Percentiles rank a stretch among this genome's conserved stretches.
phyloP scores from a whole-genome alignment of 768 basidiomycete genomes.

The Sporobolomyces roseus region DNA sequence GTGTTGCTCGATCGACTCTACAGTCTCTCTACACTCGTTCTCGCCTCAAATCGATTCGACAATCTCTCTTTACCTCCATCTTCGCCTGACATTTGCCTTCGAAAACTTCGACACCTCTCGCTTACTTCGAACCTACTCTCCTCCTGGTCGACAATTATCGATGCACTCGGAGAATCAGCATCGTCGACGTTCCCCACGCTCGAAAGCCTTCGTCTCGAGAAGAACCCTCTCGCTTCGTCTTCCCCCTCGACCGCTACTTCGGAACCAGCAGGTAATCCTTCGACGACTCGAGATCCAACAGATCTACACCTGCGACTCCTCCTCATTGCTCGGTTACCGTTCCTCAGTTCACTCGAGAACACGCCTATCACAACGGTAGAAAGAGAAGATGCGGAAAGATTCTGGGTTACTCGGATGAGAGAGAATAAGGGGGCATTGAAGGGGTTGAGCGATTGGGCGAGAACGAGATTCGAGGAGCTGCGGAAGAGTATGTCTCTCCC shows the following conservation, averaged over 20 bases:
- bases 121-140: conserved; percentile 61
- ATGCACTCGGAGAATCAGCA: conserved; percentile 53
- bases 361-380: conserved; percentile 68
- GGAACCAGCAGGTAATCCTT: conserved; percentile 20
- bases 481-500: too few species aligned
- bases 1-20: background rate
- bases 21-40: conserved; percentile 64
- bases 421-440: background rate
- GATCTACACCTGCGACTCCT: conserved; percentile 60
- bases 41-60: conserved; percentile 62
- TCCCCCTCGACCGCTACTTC: conserved; percentile 51
- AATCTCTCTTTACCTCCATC: conserved; percentile 48
- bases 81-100: conserved; percentile 42
- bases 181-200: conserved; percentile 59
- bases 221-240: conserved; percentile 59
- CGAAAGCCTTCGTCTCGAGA: conserved; percentile 59
- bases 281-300: conserved; percentile 2
- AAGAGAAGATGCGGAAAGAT: conserved; percentile 73
- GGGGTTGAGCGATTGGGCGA: conserved; percentile 15
- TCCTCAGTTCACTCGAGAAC: conserved; percentile 62
- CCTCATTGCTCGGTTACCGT: conserved; percentile 65
- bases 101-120: conserved; percentile 55
- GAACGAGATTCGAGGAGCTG: conserved; percentile 61
- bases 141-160: conserved; percentile 60
- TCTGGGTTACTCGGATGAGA: conserved; percentile 57